Conservation (phyloP, 1,284 basidiomycete species). For the Apiotrichum montevideense region DNA sequence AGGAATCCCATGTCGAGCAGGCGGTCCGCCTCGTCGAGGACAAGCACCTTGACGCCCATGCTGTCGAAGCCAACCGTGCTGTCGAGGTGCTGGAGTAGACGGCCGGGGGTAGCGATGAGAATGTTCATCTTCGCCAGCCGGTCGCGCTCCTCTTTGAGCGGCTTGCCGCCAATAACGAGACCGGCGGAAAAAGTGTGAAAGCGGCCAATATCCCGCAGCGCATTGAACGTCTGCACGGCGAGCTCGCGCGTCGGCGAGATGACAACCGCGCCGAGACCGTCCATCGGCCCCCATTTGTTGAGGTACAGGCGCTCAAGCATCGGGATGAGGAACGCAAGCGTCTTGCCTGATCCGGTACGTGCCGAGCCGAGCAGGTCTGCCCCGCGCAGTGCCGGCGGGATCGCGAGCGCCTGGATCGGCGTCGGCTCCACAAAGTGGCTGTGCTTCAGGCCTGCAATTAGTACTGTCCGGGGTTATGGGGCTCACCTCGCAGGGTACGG, state of each 20-base stretch:
- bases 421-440: constrained; percentile 81
- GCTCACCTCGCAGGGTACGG: constrained; percentile 39
- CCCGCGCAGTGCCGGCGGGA: constrained; percentile 60
- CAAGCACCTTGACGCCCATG: constrained; percentile 84
- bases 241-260: constrained; percentile 94
- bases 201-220: constrained; percentile 83
- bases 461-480: too few relatives aligned
- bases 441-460: constrained; percentile 64
- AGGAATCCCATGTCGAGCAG: constrained; percentile 96
- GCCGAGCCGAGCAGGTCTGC: constrained; percentile 71
- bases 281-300: constrained; percentile 69
- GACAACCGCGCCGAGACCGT: constrained; percentile 84
- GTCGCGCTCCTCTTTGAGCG: constrained; percentile 85
- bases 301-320: constrained; percentile 68
- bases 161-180: constrained; percentile 94
- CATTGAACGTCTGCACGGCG: constrained; percentile 95
- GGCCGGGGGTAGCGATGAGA: constrained; percentile 90
- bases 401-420: constrained; percentile 64
- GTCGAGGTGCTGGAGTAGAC: constrained; percentile 95
- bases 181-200: constrained; percentile 91
- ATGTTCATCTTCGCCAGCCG: constrained; percentile 92
- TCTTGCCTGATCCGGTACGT: constrained; percentile 75
- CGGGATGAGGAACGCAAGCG: constrained; percentile 73
- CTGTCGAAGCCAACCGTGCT: constrained; percentile 93
- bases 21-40: constrained; percentile 94